Evolutionary conservation across 306 rosid genomes (phyloP).

Genomic region (Fragaria iinumae): DNA sequence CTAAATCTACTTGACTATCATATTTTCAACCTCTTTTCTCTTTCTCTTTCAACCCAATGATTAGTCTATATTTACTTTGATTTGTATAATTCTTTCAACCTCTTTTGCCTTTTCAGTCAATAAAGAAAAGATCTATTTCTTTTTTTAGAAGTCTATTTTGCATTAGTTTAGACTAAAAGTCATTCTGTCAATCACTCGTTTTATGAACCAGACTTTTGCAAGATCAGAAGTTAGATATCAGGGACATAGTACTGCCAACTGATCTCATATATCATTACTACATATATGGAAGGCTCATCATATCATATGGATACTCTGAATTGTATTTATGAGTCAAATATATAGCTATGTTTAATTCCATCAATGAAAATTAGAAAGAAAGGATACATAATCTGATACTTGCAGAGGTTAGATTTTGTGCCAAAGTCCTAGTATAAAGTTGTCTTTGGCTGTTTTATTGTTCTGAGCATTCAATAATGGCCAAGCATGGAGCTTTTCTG

Average conservation of each 20-base stretch:
- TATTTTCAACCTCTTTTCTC: too few species aligned
- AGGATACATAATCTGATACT: neutral
- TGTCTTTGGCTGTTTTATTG: neutral
- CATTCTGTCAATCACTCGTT: too few species aligned
- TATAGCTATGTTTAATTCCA: neutral
- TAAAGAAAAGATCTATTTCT: too few species aligned
- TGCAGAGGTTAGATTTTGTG: neutral
- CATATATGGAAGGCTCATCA: neutral
- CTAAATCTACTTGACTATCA: too few species aligned
- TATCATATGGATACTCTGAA: neutral
- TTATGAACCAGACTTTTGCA: neutral
- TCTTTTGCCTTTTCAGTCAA: too few species aligned
- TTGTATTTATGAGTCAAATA: neutral
- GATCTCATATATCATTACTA: neutral
- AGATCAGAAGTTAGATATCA: neutral
- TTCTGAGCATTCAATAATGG: neutral
- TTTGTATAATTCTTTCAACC: too few species aligned
- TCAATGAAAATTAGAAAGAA: neutral
- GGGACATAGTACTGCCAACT: neutral
- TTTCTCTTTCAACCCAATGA: too few species aligned
- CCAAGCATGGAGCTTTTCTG: neutral
- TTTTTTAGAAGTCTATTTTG: too few species aligned
- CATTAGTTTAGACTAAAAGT: too few species aligned
- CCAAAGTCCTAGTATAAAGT: neutral
- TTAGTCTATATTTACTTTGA: too few species aligned